These are phyloP conservation scores for Fraxinus pennsylvanica DNA, from an alignment of 257 asterid genomes.

Conservation along the genomic window DNA sequence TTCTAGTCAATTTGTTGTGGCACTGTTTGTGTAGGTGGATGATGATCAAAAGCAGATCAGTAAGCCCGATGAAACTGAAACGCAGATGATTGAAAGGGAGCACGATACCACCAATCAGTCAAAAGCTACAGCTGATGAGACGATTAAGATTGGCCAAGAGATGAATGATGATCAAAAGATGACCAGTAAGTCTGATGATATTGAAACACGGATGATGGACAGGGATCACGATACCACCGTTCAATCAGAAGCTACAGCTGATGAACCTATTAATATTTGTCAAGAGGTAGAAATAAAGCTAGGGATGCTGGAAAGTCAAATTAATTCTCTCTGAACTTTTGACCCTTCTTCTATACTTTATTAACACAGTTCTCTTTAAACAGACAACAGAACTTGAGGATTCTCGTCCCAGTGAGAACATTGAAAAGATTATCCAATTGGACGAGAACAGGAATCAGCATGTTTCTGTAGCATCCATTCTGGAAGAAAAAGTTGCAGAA, in stretches of 20 bases:
- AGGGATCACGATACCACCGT: not conserved
- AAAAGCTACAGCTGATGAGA: constrained; percentile 13
- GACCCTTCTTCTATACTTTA: not conserved
- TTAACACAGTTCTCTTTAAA: not conserved
- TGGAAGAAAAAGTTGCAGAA: constrained; percentile 20
- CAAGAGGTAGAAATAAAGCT: not conserved
- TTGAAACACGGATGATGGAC: not conserved
- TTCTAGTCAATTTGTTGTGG: not conserved
- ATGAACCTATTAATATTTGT: not conserved
- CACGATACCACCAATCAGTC: not conserved
- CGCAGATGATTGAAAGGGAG: not conserved
- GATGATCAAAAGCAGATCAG: constrained; percentile 14
- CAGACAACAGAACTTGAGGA: constrained; percentile 26
- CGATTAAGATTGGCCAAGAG: not conserved
- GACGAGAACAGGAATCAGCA: constrained; percentile 4
- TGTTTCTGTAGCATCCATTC: constrained; percentile 8
- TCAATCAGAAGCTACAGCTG: not conserved
- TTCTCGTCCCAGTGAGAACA: constrained; percentile 8
- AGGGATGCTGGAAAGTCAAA: not conserved
- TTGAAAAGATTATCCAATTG: not conserved
- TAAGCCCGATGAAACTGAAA: constrained; percentile 4
- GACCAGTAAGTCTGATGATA: not conserved
- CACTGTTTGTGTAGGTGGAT: constrained; percentile 1
- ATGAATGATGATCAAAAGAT: not conserved
- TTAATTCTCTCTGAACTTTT: not conserved